Conservation (phyloP, 345 rosid genomes). For the Rhodomyrtus tomentosa region DNA sequence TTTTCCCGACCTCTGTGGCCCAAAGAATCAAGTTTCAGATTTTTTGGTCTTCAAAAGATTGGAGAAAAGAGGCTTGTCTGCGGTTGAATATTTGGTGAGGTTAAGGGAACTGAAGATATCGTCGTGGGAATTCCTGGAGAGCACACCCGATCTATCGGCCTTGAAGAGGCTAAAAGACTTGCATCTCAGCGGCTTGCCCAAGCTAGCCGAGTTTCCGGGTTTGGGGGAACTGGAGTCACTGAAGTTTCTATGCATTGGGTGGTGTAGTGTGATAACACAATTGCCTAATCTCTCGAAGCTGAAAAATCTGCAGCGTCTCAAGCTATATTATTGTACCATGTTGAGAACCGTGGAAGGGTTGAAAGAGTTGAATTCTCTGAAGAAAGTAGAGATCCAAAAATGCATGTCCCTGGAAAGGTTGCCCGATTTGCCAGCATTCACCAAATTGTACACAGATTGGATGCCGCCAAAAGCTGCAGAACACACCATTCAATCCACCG, state of each 20-base stretch:
- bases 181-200: neutral
- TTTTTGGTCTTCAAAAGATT: too few relatives aligned
- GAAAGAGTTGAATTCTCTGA: neutral
- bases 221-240: neutral
- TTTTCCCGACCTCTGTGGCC: too few relatives aligned
- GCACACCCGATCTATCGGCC: neutral
- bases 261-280: neutral
- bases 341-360: neutral
- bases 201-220: neutral
- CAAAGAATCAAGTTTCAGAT: too few relatives aligned
- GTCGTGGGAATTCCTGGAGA: too few relatives aligned
- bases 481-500: neutral
- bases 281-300: neutral
- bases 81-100: too few relatives aligned
- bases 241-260: neutral
- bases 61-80: neutral
- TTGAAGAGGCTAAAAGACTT: neutral
- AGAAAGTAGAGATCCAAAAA: fast-evolving
- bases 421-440: neutral
- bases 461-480: neutral
- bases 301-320: neutral
- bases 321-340: fast-evolving
- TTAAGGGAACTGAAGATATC: too few relatives aligned
- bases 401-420: neutral
- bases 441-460: neutral